Conservation (phyloP, 2,329 filamentous ascomycete species). For the Exophiala mesophila region DNA sequence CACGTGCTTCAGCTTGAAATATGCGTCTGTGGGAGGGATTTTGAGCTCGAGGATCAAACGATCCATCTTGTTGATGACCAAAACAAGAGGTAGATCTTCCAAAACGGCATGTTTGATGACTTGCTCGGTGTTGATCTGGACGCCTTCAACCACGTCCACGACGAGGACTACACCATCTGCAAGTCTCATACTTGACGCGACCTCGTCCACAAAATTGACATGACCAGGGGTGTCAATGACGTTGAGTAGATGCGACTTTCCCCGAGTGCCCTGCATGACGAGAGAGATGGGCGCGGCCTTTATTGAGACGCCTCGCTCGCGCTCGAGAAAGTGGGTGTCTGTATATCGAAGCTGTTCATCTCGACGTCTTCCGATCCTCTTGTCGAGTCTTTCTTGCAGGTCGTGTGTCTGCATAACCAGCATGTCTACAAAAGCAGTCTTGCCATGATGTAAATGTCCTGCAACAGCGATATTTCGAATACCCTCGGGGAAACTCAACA, state of each 20-base stretch:
- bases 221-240: constrained; percentile 94
- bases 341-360: constrained; percentile 94
- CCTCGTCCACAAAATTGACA: constrained; percentile 97
- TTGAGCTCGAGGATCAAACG: constrained; percentile 90
- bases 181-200: constrained; percentile 78
- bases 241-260: constrained; percentile 93
- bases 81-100: constrained; percentile 79
- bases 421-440: constrained; percentile 98
- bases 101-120: constrained; percentile 94
- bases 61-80: constrained; percentile 97
- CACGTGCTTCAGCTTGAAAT: constrained; percentile 99
- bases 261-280: constrained; percentile 78
- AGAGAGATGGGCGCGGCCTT: constrained; percentile 94
- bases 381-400: constrained; percentile 70
- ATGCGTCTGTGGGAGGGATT: constrained; percentile 88
- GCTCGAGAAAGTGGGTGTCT: constrained; percentile 82
- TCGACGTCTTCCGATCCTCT: constrained; percentile 70
- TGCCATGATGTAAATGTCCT: constrained; percentile 93
- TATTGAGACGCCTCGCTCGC: constrained; percentile 83
- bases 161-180: constrained; percentile 90
- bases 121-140: constrained; percentile 96
- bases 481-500: constrained; percentile 94
- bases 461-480: constrained; percentile 88
- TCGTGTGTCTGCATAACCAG: constrained; percentile 93
- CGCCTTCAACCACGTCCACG: constrained; percentile 95